phyloP scores from a whole-genome alignment of 192 early-diverging fungal species.

The Linderina pennispora region DNA sequence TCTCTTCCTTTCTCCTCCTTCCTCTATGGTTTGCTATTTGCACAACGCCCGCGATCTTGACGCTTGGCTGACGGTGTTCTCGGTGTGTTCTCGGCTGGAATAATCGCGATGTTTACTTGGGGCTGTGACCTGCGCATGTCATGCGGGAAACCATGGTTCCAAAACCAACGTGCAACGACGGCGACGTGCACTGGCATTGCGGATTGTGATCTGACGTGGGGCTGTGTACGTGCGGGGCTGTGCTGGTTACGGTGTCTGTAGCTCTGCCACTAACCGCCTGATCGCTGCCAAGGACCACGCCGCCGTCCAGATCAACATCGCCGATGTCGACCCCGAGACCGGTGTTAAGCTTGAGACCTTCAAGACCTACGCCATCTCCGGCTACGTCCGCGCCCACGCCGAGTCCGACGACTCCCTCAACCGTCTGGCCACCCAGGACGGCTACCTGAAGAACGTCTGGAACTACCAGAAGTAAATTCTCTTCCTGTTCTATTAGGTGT shows the following conservation, averaged over 20 bases:
- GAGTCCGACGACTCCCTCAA: constrained; percentile 97
- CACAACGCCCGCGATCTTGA: no score
- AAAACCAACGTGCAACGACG: no score
- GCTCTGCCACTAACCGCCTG: constrained; percentile 97
- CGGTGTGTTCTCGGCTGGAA: no score
- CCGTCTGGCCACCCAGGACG: constrained; percentile 78
- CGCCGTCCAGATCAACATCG: constrained; percentile 96
- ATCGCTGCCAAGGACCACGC: constrained; percentile 99
- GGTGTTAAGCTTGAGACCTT: constrained; percentile 67
- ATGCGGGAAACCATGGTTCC: no score
- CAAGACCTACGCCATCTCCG: constrained; percentile 88
- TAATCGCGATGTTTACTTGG: no score
- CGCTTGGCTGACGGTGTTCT: no score
- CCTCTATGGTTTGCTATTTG: neutral
- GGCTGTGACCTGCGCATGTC: no score
- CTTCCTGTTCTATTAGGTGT: no score
- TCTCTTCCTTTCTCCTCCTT: constrained; percentile 2
- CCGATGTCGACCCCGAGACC: constrained; percentile 81
- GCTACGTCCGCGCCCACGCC: constrained; percentile 81
- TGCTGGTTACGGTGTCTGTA: no score
- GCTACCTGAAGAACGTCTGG: constrained; percentile 74
- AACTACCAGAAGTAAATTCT: constrained; percentile 69
- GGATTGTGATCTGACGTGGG: no score
- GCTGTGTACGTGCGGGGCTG: no score
- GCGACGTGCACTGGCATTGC: no score